Evolutionary conservation across 2,329 filamentous ascomycete species (phyloP).

Genomic region (Claviceps sp.): DNA sequence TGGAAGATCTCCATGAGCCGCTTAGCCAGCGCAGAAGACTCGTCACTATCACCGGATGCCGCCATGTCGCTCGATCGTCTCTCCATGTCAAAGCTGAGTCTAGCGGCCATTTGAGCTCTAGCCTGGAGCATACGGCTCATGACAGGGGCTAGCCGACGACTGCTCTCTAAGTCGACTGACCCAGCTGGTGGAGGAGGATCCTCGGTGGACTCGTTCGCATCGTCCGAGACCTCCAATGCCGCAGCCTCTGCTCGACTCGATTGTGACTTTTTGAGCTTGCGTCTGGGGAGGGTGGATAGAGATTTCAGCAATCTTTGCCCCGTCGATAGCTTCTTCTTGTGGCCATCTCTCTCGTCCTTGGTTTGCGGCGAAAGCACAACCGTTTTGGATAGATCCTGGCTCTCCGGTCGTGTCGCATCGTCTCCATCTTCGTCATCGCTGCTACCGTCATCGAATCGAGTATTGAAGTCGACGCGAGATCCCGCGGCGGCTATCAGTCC

Average conservation of each 20-base stretch:
- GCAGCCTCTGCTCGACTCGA: conserved; percentile 27
- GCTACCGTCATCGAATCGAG: conserved; percentile 64
- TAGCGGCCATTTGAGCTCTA: conserved; percentile 46
- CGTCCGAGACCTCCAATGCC: conserved; percentile 18
- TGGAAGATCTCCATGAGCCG: conserved; percentile 75
- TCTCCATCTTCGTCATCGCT: conserved; percentile 70
- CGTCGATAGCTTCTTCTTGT: conserved; percentile 44
- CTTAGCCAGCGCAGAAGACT: conserved; percentile 49
- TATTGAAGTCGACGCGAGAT: conserved; percentile 68
- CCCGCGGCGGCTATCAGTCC: conserved; percentile 83
- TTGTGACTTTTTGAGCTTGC: conserved; percentile 28
- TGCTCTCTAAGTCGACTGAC: conserved; percentile 17
- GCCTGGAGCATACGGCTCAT: conserved; percentile 70
- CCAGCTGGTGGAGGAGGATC: conserved; percentile 11
- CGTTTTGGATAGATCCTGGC: conserved; percentile 28
- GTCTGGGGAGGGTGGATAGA: conserved; percentile 43
- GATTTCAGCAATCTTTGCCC: conserved; percentile 54
- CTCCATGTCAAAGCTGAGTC: conserved; percentile 45
- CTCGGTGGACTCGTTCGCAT: conserved; percentile 15
- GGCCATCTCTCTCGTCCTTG: conserved; percentile 23
- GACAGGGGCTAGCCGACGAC: conserved; percentile 47
- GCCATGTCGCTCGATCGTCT: conserved; percentile 27
- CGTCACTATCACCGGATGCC: conserved; percentile 20
- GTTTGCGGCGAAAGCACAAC: conserved; percentile 23
- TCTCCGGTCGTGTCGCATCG: conserved; percentile 26